Evolutionary conservation across 106 monocot genomes (phyloP), one percentile per base, ranked within the genome.

Genomic region (Allium fistulosum): DNA sequence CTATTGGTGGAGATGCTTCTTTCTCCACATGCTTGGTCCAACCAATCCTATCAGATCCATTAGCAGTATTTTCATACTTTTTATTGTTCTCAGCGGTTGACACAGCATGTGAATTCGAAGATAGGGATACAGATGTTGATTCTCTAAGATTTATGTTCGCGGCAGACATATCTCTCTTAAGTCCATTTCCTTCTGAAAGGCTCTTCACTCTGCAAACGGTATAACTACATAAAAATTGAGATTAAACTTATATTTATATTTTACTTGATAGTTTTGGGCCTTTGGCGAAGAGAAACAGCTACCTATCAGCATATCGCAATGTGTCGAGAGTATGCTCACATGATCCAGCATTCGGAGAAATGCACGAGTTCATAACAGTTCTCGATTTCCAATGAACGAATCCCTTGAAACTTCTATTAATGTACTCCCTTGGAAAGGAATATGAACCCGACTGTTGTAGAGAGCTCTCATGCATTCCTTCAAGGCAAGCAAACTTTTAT

Each of bases 401-500:
- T 97, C 96, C 62, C 96, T 71, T 28, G 92, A 68, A 60, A 97
- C 96, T 74, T 97, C 96, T 17, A 91, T 97, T 65, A 97, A 63
- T 76, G 92, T 97, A 77, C 96, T 97, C n/a, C 96, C 96, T 79
- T 88, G 80, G 58, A 97, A 97, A 61, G 96, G 96, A 79, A 97
- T 97, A 74, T 92, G 96, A 79, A 77, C 83, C 71, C 92, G 92
- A 63, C 92, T 92, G 69, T 85, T 92, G 77, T 97, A 92, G n/a
- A 97, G 88, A 69, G 96, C 96, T 67, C 96, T 84, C 57, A 97
- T 97, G 68, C 96, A 97, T 70, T 97, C 96, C 72, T 97, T 97
- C 72, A 97, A 62, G 2, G 96, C 92, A 57, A 97, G 83, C 77
- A 97, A 80, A 77, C 92, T 97, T 80, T 97, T 97, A 68, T 97